Conservation (phyloP, 257 asterid species). For the Cruciata laevipes region DNA sequence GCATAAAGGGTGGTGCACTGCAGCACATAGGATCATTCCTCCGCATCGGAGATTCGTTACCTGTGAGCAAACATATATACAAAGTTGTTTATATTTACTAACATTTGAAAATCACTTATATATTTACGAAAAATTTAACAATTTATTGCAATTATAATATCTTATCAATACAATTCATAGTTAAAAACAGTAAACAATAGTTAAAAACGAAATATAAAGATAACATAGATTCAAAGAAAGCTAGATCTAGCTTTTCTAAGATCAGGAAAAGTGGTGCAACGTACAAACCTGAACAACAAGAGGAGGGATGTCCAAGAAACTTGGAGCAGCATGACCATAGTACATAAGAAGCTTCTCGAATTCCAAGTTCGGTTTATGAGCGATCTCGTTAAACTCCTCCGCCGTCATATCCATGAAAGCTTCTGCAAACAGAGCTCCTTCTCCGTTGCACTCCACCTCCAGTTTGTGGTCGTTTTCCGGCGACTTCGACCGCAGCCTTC, state of each 20-base stretch:
- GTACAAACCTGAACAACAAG: not conserved
- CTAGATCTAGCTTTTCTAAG: too few species aligned
- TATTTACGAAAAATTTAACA: too few species aligned
- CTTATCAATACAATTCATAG: too few species aligned
- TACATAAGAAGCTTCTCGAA: not conserved
- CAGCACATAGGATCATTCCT: constrained; percentile 66
- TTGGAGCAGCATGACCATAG: not conserved
- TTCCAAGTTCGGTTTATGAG: not conserved
- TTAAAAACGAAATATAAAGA: too few species aligned
- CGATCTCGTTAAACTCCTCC: not conserved
- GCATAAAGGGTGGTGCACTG: constrained; percentile 64
- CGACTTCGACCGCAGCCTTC: not conserved
- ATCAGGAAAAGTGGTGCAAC: too few species aligned
- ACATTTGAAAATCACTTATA: too few species aligned
- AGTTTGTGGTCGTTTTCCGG: not conserved
- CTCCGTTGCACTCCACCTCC: not conserved
- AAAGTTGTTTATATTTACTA: too few species aligned
- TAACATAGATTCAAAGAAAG: too few species aligned
- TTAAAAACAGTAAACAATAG: too few species aligned
- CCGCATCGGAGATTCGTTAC: constrained; percentile 68
- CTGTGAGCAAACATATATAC: constrained; percentile 32
- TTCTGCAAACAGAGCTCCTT: not conserved
- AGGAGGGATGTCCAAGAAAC: not conserved
- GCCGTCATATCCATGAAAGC: not conserved
- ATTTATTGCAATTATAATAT: too few species aligned